Conservation (phyloP, 805 yeast genomes). For the Vanderwaltozyma verrucispora region DNA sequence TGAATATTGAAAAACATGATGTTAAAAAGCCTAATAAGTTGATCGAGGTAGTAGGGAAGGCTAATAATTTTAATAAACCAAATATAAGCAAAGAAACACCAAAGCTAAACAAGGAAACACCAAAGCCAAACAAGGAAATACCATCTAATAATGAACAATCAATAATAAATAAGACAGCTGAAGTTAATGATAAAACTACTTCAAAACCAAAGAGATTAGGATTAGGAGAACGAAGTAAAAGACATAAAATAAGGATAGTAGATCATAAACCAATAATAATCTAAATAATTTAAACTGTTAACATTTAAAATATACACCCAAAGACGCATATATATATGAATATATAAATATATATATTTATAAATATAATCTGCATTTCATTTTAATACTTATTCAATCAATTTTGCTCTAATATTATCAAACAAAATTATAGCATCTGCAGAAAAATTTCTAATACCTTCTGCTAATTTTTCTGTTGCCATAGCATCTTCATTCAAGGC, state of each 20-base stretch:
- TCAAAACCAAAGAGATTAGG: too few species aligned
- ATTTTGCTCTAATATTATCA: slow-evolving; percentile 10
- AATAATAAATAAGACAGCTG: too few species aligned
- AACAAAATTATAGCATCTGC: slow-evolving; percentile 81
- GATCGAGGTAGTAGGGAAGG: too few species aligned
- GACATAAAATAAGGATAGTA: not conserved
- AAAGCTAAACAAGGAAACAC: too few species aligned
- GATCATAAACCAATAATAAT: slow-evolving; percentile 1
- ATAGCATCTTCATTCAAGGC: slow-evolving; percentile 88
- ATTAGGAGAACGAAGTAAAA: not conserved
- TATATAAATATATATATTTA: not conserved
- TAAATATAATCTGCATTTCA: not conserved
- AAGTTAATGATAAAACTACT: too few species aligned
- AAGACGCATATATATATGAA: not conserved
- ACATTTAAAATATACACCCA: not conserved
- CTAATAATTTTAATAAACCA: too few species aligned
- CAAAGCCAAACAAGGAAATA: too few species aligned
- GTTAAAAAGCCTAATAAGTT: too few species aligned
- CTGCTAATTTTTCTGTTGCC: slow-evolving; percentile 96
- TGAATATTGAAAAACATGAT: too few species aligned
- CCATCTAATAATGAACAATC: too few species aligned
- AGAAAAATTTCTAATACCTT: slow-evolving; percentile 95
- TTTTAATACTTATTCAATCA: not conserved
- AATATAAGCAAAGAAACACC: too few species aligned
- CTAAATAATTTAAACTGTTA: not conserved